These are phyloP conservation scores for Logfia minima DNA, from an alignment of 129 eudicot species.

Conservation along the genomic window DNA sequence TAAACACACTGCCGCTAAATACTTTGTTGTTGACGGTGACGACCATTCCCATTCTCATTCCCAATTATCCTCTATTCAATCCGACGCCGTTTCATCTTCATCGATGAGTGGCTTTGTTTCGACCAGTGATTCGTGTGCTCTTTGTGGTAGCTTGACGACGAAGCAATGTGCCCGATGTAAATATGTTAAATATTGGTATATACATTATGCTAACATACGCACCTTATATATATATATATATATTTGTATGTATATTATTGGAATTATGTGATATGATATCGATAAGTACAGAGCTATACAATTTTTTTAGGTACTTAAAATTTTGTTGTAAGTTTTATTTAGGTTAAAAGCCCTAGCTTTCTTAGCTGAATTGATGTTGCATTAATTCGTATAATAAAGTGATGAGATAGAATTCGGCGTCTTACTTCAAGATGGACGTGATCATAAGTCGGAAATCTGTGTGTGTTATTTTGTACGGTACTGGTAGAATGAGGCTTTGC, in stretches of 20 bases:
- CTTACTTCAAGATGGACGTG: neutral
- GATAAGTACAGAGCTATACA: neutral
- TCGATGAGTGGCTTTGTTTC: slow-evolving; percentile 37
- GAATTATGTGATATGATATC: neutral
- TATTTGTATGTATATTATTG: no score
- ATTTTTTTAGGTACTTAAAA: neutral
- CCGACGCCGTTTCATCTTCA: slow-evolving; percentile 15
- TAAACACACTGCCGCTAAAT: slow-evolving; percentile 58
- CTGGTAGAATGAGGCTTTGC: neutral
- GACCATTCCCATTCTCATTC: slow-evolving; percentile 44
- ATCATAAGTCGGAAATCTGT: neutral
- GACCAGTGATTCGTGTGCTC: slow-evolving; percentile 45
- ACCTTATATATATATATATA: neutral
- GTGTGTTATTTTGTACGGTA: neutral
- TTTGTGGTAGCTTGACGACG: slow-evolving; percentile 53
- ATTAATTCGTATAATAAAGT: neutral
- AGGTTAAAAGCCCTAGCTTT: neutral
- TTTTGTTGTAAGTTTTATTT: neutral
- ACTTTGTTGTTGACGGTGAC: slow-evolving; percentile 56
- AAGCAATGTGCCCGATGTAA: slow-evolving; percentile 74
- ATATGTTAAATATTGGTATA: slow-evolving; percentile 68
- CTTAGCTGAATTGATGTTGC: neutral
- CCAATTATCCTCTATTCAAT: slow-evolving; percentile 2
- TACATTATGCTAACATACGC: neutral
- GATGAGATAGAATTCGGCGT: neutral